Percentiles rank a stretch among this genome's conserved stretches.
These are phyloP conservation scores for Biscutella laevigata DNA, from an alignment of 441 rosid genomes.

Conservation along the genomic window DNA sequence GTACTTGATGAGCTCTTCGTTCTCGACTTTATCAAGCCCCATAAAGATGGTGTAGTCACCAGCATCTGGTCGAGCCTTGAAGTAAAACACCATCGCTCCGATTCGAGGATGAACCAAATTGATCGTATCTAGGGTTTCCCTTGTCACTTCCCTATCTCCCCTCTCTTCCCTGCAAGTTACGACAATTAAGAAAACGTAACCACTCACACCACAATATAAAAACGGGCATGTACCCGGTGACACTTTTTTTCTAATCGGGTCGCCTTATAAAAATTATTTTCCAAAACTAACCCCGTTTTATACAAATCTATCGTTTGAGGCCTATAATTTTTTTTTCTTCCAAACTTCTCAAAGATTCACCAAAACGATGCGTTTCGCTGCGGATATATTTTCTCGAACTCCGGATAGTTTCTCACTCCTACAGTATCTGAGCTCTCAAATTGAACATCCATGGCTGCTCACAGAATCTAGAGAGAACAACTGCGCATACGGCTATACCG, in stretches of 20 bases:
- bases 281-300: background rate
- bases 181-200: slow-evolving; percentile 17
- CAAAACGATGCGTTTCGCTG: slow-evolving; percentile 24
- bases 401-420: background rate
- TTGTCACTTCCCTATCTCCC: slow-evolving; percentile 12
- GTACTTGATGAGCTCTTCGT: slow-evolving; percentile 97
- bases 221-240: too few species aligned
- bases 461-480: slow-evolving; percentile 8
- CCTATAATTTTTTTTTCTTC: too few species aligned
- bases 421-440: background rate
- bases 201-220: slow-evolving; percentile 14
- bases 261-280: background rate
- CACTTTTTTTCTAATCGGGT: background rate
- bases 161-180: slow-evolving; percentile 11
- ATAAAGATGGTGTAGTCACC: slow-evolving; percentile 97
- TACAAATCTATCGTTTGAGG: background rate
- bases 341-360: too few species aligned
- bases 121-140: slow-evolving; percentile 29
- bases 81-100: slow-evolving; percentile 78
- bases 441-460: slow-evolving; percentile 22
- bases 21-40: slow-evolving; percentile 98
- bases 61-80: slow-evolving; percentile 87
- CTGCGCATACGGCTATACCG: background rate
- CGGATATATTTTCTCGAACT: slow-evolving; percentile 4
- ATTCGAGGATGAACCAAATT: slow-evolving; percentile 18